Evolutionary conservation across 1,284 basidiomycete genomes (phyloP).

Genomic region (Sporisorium exsertum): DNA sequence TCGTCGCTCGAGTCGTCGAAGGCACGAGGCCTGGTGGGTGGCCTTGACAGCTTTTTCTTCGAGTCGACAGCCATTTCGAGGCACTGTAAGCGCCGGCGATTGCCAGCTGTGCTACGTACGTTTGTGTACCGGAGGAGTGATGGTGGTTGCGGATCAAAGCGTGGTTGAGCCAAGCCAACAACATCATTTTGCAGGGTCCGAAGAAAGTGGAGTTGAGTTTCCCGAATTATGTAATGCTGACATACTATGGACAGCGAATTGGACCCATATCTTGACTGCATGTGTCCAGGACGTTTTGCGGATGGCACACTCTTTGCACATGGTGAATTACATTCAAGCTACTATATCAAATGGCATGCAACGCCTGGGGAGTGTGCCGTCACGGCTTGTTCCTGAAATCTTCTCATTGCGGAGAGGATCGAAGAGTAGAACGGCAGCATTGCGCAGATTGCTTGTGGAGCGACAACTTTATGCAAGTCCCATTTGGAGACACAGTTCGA

Average conservation of each 20-base stretch:
- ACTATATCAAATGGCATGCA: not conserved
- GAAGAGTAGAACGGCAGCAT: not conserved
- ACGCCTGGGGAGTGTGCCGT: not conserved
- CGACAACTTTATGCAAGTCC: not conserved
- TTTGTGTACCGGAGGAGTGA: not conserved
- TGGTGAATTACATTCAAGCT: not conserved
- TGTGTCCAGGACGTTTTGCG: not conserved
- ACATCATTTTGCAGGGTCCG: slow-evolving; percentile 25
- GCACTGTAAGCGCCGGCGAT: slow-evolving; percentile 1
- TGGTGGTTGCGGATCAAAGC: not conserved
- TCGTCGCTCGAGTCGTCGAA: slow-evolving; percentile 39
- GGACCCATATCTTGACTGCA: not conserved
- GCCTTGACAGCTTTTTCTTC: not conserved
- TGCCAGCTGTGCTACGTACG: slow-evolving; percentile 6
- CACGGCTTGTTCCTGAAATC: not conserved
- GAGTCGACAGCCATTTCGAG: slow-evolving; percentile 10
- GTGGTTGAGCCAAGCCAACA: not conserved
- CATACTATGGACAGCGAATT: no score
- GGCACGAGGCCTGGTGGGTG: slow-evolving; percentile 15
- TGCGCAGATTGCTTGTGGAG: no score
- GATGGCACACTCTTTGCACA: not conserved
- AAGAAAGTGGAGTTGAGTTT: slow-evolving; percentile 22
- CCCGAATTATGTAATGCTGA: slow-evolving; percentile 21
- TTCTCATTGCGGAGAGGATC: not conserved
- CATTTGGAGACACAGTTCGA: slow-evolving; percentile 10